phyloP scores from a whole-genome alignment of 495 filamentous ascomycete species.

The Staphylotrichum tortipilum region DNA sequence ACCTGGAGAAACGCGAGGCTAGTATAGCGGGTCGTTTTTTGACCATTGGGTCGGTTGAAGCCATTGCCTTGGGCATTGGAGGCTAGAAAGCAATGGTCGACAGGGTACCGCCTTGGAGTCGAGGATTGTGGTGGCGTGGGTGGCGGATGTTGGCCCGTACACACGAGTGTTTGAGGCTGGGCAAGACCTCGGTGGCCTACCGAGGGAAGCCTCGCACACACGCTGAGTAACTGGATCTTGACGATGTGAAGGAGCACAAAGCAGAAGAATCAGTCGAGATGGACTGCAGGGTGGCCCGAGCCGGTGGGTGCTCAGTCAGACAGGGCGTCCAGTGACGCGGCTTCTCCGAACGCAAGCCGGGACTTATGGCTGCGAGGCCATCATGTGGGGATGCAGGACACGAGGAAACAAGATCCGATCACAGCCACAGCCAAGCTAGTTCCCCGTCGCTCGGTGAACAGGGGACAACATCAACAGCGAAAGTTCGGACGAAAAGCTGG shows the following conservation, averaged over 20 bases:
- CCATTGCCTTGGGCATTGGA: not conserved
- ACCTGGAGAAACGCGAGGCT: not conserved
- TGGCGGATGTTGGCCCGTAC: too few species aligned
- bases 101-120: too few species aligned
- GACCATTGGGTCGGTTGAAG: not conserved
- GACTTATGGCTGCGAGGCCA: not conserved
- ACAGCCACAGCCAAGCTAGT: not conserved
- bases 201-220: too few species aligned
- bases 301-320: not conserved
- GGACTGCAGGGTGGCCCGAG: not conserved
- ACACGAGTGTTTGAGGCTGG: too few species aligned
- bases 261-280: not conserved
- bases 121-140: not conserved
- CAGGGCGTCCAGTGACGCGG: not conserved
- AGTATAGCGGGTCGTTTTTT: constrained; percentile 3
- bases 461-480: not conserved
- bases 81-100: too few species aligned
- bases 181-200: too few species aligned
- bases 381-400: not conserved
- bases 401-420: constrained; percentile 1
- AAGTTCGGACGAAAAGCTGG: too few species aligned
- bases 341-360: not conserved
- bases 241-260: too few species aligned
- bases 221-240: too few species aligned
- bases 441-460: not conserved